Evolutionary conservation across 305 asterid genomes (phyloP).

Genomic region (Fraxinus xanthoxyloides): DNA sequence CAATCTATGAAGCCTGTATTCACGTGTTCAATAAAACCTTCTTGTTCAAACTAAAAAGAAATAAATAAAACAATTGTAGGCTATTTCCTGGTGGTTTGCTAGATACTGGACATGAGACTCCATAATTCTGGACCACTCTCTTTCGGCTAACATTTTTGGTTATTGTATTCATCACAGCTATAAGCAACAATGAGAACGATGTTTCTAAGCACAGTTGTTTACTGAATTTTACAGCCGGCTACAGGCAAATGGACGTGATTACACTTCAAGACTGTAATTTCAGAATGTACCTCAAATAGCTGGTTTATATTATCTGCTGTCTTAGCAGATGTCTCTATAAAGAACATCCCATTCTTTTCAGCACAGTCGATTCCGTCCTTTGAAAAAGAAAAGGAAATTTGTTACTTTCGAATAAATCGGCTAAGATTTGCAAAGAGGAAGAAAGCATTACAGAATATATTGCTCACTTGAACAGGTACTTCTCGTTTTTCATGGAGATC

Average conservation of each 20-base stretch:
- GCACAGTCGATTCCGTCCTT: constrained; percentile 89
- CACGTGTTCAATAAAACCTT: neutral
- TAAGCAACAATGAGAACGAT: neutral
- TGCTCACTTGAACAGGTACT: constrained; percentile 74
- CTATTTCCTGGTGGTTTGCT: neutral
- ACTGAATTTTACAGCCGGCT: neutral
- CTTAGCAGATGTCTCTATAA: constrained; percentile 97
- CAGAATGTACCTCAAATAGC: constrained; percentile 80
- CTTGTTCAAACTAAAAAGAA: neutral
- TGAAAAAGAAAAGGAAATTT: constrained; percentile 12
- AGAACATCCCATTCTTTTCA: constrained; percentile 94
- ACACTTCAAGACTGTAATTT: neutral
- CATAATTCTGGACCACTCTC: neutral
- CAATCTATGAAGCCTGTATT: neutral
- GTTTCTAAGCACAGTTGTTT: neutral
- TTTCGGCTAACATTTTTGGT: neutral
- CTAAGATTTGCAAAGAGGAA: neutral
- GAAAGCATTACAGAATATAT: constrained; percentile 9
- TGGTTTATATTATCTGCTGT: constrained; percentile 99
- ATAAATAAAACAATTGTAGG: neutral
- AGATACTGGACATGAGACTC: neutral
- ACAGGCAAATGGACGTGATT: neutral
- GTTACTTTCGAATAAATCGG: neutral
- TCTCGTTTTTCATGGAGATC: constrained; percentile 90
- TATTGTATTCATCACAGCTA: neutral